phyloP scores from a whole-genome alignment of 768 basidiomycete genomes.

The Clavulina sp. region DNA sequence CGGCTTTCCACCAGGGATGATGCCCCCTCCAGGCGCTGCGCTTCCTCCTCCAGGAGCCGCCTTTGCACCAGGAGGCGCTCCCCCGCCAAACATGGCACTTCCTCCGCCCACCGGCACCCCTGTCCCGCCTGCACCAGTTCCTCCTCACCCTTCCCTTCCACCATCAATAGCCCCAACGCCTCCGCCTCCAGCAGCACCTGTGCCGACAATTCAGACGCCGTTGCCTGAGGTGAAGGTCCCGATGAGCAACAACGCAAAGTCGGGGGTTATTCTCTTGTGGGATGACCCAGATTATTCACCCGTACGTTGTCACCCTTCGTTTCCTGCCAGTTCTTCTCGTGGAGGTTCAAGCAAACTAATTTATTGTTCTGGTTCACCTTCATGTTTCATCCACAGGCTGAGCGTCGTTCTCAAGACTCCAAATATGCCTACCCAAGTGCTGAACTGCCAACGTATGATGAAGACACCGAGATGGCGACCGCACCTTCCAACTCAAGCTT shows the following conservation, averaged over 20 bases:
- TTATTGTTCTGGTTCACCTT: background rate
- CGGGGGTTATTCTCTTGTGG: conserved; percentile 55
- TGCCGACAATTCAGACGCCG: too few relatives aligned
- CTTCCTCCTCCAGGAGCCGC: conserved; percentile 11
- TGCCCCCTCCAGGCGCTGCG: conserved; percentile 8
- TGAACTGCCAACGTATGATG: conserved; percentile 18
- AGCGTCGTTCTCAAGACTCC: conserved; percentile 46
- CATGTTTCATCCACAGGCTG: conserved; percentile 36
- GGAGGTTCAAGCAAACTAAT: too few relatives aligned
- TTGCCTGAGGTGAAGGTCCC: conserved; percentile 33
- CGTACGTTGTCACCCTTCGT: conserved; percentile 39
- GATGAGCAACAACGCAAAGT: conserved; percentile 47
- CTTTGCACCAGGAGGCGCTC: background rate
- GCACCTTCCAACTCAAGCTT: conserved; percentile 11
- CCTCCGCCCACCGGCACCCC: conserved; percentile 3
- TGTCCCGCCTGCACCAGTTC: conserved; percentile 10
- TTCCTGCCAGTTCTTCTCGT: too few relatives aligned
- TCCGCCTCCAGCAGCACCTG: conserved; percentile 10
- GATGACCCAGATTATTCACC: conserved; percentile 62
- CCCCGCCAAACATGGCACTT: background rate
- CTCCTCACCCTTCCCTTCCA: conserved; percentile 13
- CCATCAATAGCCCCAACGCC: conserved; percentile 10
- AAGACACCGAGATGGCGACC: conserved; percentile 13
- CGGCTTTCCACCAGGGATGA: conserved; percentile 7
- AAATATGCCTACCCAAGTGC: conserved; percentile 38